phyloP scores from a whole-genome alignment of 163 green algal genomes.

The Volvox carteri region DNA sequence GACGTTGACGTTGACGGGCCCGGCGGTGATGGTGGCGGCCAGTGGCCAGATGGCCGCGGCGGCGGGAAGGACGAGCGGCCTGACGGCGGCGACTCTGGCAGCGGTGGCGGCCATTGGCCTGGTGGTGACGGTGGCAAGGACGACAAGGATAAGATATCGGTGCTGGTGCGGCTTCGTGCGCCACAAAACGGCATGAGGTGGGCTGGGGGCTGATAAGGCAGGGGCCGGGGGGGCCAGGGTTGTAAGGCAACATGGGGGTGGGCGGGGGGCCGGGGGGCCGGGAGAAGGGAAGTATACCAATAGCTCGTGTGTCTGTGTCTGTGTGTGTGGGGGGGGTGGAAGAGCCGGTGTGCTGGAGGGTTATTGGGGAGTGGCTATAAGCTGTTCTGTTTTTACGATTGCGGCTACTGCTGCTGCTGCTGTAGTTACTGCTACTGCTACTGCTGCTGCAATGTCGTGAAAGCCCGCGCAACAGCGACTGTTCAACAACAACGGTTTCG shows the following conservation, averaged over 20 bases:
- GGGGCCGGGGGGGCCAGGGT: background rate
- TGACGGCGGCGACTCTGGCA: background rate
- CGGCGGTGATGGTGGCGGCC: conserved; percentile 4
- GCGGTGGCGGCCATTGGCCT: background rate
- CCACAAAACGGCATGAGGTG: conserved; percentile 5
- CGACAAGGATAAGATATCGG: background rate
- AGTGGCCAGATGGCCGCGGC: background rate
- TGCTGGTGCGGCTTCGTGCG: conserved; percentile 19
- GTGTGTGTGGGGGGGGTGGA: background rate
- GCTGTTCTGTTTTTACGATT: background rate
- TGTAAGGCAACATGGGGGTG: background rate
- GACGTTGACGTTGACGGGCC: conserved; percentile 14
- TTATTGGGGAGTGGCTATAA: background rate
- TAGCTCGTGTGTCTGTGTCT: background rate
- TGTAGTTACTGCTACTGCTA: background rate
- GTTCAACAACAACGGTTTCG: background rate
- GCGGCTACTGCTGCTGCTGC: background rate
- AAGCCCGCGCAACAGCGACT: too few species aligned
- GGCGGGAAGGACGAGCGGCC: background rate
- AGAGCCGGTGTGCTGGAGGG: background rate
- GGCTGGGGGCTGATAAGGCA: background rate
- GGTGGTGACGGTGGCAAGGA: background rate
- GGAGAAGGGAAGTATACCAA: background rate
- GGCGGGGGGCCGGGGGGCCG: too few species aligned
- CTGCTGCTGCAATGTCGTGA: too few species aligned